Percentiles rank a stretch among this genome's conserved stretches.
These are phyloP conservation scores for Phytophthora aleatoria DNA, from an alignment of 352 stramenopile species.

Conservation along the genomic window DNA sequence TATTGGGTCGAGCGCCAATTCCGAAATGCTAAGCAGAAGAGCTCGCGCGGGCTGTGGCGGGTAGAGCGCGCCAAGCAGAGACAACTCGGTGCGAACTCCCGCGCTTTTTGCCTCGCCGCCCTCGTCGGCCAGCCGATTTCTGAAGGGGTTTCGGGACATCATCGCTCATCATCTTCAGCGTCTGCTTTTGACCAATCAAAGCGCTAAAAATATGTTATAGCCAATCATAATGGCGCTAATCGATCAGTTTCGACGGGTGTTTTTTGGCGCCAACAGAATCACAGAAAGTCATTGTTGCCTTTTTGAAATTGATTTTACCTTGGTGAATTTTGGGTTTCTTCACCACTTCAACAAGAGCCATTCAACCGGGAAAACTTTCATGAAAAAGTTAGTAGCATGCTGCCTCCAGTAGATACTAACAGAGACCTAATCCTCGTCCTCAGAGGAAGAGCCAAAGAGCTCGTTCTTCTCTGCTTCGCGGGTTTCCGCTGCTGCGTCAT, in stretches of 20 bases:
- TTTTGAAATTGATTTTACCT: conserved; percentile 17
- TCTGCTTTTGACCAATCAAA: conserved; percentile 19
- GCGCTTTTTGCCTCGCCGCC: conserved; percentile 24
- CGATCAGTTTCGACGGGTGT: conserved; percentile 9
- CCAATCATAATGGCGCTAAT: conserved; percentile 2
- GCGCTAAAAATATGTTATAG: background rate
- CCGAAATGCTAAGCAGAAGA: conserved; percentile 31
- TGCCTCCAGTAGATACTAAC: background rate
- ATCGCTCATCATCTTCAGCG: background rate
- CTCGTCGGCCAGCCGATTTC: conserved; percentile 23
- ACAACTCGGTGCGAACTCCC: conserved; percentile 18
- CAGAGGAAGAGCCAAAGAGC: conserved; percentile 82
- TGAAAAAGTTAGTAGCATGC: background rate
- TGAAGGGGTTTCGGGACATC: conserved; percentile 9
- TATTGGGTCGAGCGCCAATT: conserved; percentile 36
- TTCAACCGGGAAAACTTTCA: background rate
- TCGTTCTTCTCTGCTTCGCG: conserved; percentile 81
- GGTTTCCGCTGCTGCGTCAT: conserved; percentile 20
- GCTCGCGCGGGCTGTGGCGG: background rate
- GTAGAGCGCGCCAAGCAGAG: conserved; percentile 21
- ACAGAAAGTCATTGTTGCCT: conserved; percentile 10
- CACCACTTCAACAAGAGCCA: too few relatives aligned
- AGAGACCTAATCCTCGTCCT: conserved; percentile 63
- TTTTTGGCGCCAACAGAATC: conserved; percentile 25
- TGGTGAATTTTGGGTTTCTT: conserved; percentile 7